Conservation (phyloP, 441 rosid species). For the Jatropha multifida region DNA sequence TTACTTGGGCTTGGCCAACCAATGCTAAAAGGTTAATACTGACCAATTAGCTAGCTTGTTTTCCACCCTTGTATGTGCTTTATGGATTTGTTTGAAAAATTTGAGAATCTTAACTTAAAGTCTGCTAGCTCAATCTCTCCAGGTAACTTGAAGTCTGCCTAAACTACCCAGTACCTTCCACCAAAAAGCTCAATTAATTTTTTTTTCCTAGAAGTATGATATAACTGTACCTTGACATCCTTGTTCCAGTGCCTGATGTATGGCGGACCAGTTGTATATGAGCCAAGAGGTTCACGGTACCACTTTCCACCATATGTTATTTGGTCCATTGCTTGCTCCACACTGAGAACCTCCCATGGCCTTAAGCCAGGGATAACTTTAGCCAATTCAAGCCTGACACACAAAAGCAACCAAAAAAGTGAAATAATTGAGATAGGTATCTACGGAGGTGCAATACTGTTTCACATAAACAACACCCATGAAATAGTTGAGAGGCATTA, state of each 20-base stretch:
- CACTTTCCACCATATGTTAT: constrained; percentile 79
- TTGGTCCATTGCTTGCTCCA: constrained; percentile 95
- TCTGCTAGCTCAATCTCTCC: background rate
- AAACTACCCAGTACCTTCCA: background rate
- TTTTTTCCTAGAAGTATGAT: background rate
- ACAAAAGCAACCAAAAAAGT: constrained; percentile 22
- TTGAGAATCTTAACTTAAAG: background rate
- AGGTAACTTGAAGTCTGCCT: background rate
- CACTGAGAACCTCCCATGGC: constrained; percentile 92
- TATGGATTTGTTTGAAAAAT: too few species aligned
- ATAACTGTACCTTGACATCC: constrained; percentile 48
- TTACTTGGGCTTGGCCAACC: too few species aligned
- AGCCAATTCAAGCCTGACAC: constrained; percentile 51
- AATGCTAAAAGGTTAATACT: too few species aligned
- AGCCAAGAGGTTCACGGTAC: constrained; percentile 87
- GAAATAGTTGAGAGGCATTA: background rate
- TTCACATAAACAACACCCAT: background rate
- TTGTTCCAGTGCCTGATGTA: constrained; percentile 68
- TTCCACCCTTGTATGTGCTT: too few species aligned
- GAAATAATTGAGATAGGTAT: background rate
- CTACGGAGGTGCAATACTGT: background rate
- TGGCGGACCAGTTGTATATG: constrained; percentile 75
- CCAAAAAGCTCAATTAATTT: background rate
- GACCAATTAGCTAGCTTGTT: too few species aligned
- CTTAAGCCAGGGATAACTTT: constrained; percentile 80